These are phyloP conservation scores for Inosperma sp. DNA, from an alignment of 768 basidiomycete genomes.

Conservation along the genomic window DNA sequence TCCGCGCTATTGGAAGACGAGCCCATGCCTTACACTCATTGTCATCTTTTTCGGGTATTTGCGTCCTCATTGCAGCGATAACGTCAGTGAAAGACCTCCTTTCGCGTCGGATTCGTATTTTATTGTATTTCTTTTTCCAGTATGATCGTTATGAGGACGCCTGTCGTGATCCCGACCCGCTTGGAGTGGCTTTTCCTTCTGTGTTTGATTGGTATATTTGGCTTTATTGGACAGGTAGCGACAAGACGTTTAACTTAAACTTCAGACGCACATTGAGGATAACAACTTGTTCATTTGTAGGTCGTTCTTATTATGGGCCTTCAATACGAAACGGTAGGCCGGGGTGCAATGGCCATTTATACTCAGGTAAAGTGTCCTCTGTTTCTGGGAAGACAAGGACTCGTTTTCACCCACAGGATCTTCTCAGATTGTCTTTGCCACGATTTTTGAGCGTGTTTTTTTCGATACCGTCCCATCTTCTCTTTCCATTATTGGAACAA, in stretches of 20 bases:
- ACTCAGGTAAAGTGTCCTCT: constrained; percentile 21
- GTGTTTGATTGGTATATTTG: constrained; percentile 48
- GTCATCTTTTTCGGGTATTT: constrained; percentile 58
- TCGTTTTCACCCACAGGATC: no score
- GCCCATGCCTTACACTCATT: constrained; percentile 74
- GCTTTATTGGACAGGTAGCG: constrained; percentile 48
- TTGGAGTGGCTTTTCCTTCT: constrained; percentile 44
- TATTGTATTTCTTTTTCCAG: constrained; percentile 23
- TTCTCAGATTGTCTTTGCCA: constrained; percentile 73
- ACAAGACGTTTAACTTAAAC: background rate
- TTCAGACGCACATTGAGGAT: no score
- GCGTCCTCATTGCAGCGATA: constrained; percentile 37
- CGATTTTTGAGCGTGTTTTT: constrained; percentile 57
- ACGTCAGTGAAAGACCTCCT: constrained; percentile 25
- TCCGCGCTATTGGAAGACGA: constrained; percentile 67
- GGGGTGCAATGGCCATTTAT: constrained; percentile 55
- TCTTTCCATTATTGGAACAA: constrained; percentile 57
- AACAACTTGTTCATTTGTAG: constrained; percentile 14
- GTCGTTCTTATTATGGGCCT: constrained; percentile 57
- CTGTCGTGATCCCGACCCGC: constrained; percentile 43
- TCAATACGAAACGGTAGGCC: constrained; percentile 37
- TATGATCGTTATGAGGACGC: constrained; percentile 39
- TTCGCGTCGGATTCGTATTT: background rate
- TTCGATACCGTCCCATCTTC: constrained; percentile 57
- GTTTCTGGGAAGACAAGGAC: no score